Base-by-base conservation (phyloP, 73 alveolate genomes). In the Paramecium biaurelia region DNA sequence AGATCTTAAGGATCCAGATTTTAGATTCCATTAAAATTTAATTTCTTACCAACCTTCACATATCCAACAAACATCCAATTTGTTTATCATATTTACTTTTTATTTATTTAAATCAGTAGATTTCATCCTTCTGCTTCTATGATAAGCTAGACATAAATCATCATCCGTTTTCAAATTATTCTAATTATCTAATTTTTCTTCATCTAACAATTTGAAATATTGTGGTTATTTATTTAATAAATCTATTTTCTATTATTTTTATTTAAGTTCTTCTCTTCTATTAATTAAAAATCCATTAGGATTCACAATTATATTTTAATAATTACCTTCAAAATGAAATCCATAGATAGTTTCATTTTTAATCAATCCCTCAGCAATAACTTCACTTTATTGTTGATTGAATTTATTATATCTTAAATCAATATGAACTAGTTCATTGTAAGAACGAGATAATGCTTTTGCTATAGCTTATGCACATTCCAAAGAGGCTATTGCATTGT, bases 11-110 rank as follows among this genome's bases (percentile, higher is more conserved):
- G 47, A 12, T 0, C 86, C 86, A 12, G 86, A 70, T 15, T 70
- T 70, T 70, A 32, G 86, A 35, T 10, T 70, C 58, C 57, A 70
- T 28, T 1, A 14, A 14, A 70, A 70, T 70, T 32, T 70, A 28
- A 70, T 70, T 70, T 70, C 86, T 32, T 32, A 32, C 86, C 86
- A 70, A 3, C 86, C 86, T 70, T 70, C 47, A 28, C 86, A 70
- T 21, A 70, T 70, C 86, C 86, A 70, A 70, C 86, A 70, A 2
- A 70, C 57, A 70, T 70, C 86, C 56, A 70, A 32, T 32, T 35
- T 35, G 30, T 70, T 70, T 18, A 32, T 70, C 86, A 28, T 70
- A 32, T 32, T 70, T 70, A 70, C 20, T 12, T 70, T 70, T 32
- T 70, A 70, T 28, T 70, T 32, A 28, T 32, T 70, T 32, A 35